A percentile compares a stretch with the other conserved stretches of the same genome.
Evolutionary conservation across 176 grass and related monocot species (phyloP).

Genomic region (Rhipidocladum racemiflorum): DNA sequence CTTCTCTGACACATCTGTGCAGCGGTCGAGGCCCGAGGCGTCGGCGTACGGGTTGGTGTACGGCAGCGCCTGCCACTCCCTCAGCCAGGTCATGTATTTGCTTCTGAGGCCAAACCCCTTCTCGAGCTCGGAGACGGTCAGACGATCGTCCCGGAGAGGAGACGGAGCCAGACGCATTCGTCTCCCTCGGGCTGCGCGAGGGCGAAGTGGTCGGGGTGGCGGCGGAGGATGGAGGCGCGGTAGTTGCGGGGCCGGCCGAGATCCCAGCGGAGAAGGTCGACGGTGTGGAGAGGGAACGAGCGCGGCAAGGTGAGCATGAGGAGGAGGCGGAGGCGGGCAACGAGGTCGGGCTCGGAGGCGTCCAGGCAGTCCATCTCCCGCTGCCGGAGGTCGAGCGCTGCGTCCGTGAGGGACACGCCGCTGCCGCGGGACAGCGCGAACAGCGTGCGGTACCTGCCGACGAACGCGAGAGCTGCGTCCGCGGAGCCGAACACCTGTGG

Average conservation of each 20-base stretch:
- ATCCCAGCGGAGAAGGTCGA: slow-evolving; percentile 83
- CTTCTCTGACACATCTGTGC: slow-evolving; percentile 72
- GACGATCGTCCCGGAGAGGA: slow-evolving; percentile 54
- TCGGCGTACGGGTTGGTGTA: slow-evolving; percentile 70
- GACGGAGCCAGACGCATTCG: slow-evolving; percentile 75
- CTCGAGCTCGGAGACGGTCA: slow-evolving; percentile 64
- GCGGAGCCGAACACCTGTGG: slow-evolving; percentile 29
- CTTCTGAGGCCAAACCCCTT: slow-evolving; percentile 68
- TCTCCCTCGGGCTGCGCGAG: slow-evolving; percentile 51
- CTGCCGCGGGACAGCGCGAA: slow-evolving; percentile 25
- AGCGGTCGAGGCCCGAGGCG: slow-evolving; percentile 51
- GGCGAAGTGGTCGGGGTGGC: slow-evolving; percentile 51
- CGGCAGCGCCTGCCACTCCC: slow-evolving; percentile 63
- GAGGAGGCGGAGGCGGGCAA: slow-evolving; percentile 55
- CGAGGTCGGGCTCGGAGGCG: slow-evolving; percentile 40
- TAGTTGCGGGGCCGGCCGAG: slow-evolving; percentile 66
- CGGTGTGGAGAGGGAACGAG: slow-evolving; percentile 58
- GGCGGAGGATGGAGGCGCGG: slow-evolving; percentile 45
- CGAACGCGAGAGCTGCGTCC: slow-evolving; percentile 31
- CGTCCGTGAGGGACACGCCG: slow-evolving; percentile 49
- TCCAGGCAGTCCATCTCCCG: slow-evolving; percentile 43
- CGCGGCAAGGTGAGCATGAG: slow-evolving; percentile 61
- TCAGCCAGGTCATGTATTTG: slow-evolving; percentile 61
- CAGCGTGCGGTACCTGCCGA: slow-evolving; percentile 48
- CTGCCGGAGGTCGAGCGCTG: slow-evolving; percentile 42